Conservation (phyloP, 345 rosid genomes). For the Pistacia vera region DNA sequence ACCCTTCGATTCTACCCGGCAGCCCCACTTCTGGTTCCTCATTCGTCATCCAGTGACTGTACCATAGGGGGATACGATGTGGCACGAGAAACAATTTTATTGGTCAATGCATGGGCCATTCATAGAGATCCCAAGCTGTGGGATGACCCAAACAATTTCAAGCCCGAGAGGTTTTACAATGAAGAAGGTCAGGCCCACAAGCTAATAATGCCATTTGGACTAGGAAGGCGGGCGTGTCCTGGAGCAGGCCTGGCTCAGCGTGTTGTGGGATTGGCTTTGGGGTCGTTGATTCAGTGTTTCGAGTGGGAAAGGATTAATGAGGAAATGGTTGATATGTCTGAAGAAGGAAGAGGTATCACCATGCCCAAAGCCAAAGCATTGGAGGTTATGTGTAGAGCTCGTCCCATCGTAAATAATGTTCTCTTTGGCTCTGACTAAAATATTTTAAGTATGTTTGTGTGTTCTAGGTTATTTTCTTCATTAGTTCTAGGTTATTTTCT, state of each 20-base stretch:
- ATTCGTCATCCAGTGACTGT: slow-evolving; percentile 38
- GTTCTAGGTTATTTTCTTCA: too few species aligned
- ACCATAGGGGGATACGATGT: slow-evolving; percentile 42
- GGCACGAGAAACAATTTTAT: slow-evolving; percentile 44
- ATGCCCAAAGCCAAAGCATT: slow-evolving; percentile 23
- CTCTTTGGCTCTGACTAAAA: too few species aligned
- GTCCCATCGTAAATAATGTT: background rate
- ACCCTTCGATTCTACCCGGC: slow-evolving; percentile 49
- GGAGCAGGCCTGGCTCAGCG: slow-evolving; percentile 27
- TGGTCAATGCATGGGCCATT: slow-evolving; percentile 60
- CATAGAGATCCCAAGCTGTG: slow-evolving; percentile 52
- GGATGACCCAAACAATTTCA: slow-evolving; percentile 46
- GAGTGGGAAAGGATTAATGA: slow-evolving; percentile 25
- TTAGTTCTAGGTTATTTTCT: too few species aligned
- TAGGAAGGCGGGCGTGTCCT: slow-evolving; percentile 43
- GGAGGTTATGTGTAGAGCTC: slow-evolving; percentile 10
- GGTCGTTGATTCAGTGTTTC: slow-evolving; percentile 32
- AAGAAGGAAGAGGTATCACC: slow-evolving; percentile 11
- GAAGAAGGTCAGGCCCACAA: slow-evolving; percentile 20
- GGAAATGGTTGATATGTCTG: slow-evolving; percentile 24
- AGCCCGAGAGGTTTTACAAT: slow-evolving; percentile 52
- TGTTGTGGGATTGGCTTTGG: slow-evolving; percentile 18
- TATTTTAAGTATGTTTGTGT: too few species aligned
- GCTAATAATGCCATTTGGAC: slow-evolving; percentile 35
- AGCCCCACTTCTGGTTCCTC: slow-evolving; percentile 50